A percentile compares a stretch with the other conserved stretches of the same genome.
These are phyloP conservation scores for Entomortierella beljakovae DNA, from an alignment of 192 early-diverging fungal species.

Conservation along the genomic window DNA sequence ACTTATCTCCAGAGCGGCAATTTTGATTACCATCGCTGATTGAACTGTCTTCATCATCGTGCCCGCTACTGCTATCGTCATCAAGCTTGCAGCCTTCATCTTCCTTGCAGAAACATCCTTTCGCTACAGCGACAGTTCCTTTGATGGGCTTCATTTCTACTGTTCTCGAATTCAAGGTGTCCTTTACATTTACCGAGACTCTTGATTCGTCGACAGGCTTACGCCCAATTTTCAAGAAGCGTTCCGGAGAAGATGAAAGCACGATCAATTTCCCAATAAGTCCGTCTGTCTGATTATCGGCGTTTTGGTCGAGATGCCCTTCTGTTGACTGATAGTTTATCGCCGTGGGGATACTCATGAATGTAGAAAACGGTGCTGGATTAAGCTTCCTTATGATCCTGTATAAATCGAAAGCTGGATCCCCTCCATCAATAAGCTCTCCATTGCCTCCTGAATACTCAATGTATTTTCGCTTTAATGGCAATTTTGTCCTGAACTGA, in stretches of 20 bases:
- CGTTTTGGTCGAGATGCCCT: background rate
- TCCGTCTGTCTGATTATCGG: background rate
- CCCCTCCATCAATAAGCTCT: background rate
- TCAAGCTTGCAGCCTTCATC: slow-evolving; percentile 50
- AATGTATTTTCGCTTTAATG: slow-evolving; percentile 10
- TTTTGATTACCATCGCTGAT: background rate
- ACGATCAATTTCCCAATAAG: slow-evolving; percentile 30
- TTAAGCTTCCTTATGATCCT: slow-evolving; percentile 73
- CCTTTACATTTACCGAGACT: background rate
- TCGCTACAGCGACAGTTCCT: slow-evolving; percentile 74
- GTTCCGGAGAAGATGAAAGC: slow-evolving; percentile 74
- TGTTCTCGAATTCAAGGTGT: slow-evolving; percentile 22
- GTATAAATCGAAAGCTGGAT: slow-evolving; percentile 68
- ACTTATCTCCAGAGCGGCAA: slow-evolving; percentile 16
- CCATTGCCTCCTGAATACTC: background rate
- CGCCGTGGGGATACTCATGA: slow-evolving; percentile 66
- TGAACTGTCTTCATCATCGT: slow-evolving; percentile 52
- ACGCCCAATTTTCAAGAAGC: slow-evolving; percentile 44
- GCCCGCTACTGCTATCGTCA: slow-evolving; percentile 26
- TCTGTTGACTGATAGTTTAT: background rate
- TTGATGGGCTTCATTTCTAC: slow-evolving; percentile 98
- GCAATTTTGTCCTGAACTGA: slow-evolving; percentile 67
- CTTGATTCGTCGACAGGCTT: slow-evolving; percentile 12
- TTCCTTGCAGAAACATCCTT: slow-evolving; percentile 57
- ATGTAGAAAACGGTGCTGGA: slow-evolving; percentile 89